Base-by-base conservation (phyloP, 2,329 filamentous ascomycete genomes). In the Aureobasidium sp. region DNA sequence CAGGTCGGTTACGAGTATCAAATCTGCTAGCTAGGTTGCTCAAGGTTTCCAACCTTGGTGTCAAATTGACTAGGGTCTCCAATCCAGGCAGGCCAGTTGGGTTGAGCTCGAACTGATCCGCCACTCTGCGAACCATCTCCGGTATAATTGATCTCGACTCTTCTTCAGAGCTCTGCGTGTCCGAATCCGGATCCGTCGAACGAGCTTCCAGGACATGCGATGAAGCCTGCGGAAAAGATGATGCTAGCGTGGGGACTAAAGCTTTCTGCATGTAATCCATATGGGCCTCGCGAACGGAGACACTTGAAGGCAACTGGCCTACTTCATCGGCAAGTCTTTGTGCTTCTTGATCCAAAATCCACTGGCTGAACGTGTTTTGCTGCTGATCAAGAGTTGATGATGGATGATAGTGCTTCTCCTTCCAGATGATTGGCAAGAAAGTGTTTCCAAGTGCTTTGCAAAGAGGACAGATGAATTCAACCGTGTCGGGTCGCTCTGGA, bases 361-460 rank as follows among this genome's bases (percentile, higher is more conserved):
- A 95, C 0, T 85, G 79, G 3, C 85, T 81, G 70, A 96, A 93
- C 73, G 20, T 74, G 74, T 36, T 80, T 71, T 5, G 85, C 29
- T 71, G 66, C 44, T 72, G 70, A 15, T 72, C 62, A 43, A 97
- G 77, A n/a, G 84, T 81, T 3, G 89, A 87, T 0, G 90, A 87
- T 65, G 92, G 91, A 1, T 86, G 84, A 71, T 96, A 90, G 68
- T 95, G 90, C 70, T 95, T 88, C 29, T 89, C 89, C 72, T 92
- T 95, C 94, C 94, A 99, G 41, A 96, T 87, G 65, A 99, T 91
- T 0, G 95, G 95, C 41, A 99, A 74, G 76, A 99, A 99, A 0
- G 90, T 85, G 71, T 99, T 99, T 2, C 94, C 94, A 0, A 99
- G 81, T 3, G 94, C 95, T 75, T 99, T 99, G 79, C 94, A 99